These are phyloP conservation scores for Dioszegia aurantiaca DNA, from an alignment of 768 basidiomycete species.

Conservation along the genomic window DNA sequence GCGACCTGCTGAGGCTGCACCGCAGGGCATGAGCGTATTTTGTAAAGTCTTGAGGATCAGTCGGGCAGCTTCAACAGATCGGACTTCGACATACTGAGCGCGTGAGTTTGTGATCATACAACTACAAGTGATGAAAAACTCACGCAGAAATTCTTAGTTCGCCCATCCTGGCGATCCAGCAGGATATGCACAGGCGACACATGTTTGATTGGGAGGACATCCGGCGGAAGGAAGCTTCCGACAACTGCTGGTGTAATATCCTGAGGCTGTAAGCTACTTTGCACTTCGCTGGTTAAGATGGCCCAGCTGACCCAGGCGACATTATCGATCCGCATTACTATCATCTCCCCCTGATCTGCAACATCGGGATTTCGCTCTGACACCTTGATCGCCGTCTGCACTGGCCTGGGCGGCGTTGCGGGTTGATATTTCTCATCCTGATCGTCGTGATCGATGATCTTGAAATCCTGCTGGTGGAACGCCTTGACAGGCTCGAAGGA, in stretches of 20 bases:
- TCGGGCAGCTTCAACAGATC: constrained; percentile 28
- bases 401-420: not conserved
- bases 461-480: no score
- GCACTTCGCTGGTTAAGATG: not conserved
- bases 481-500: constrained; percentile 21
- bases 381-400: not conserved
- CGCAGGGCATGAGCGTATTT: constrained; percentile 39
- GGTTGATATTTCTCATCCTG: not conserved
- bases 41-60: constrained; percentile 35
- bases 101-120: constrained; percentile 14
- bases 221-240: constrained; percentile 29
- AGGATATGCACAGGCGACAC: constrained; percentile 41
- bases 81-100: constrained; percentile 41
- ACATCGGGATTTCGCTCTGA: not conserved
- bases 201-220: constrained; percentile 23
- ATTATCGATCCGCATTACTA: constrained; percentile 45
- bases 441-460: not conserved
- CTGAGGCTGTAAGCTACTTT: constrained; percentile 16
- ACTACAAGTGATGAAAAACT: constrained; percentile 18
- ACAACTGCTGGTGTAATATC: constrained; percentile 42
- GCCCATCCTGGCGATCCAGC: constrained; percentile 36
- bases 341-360: not conserved
- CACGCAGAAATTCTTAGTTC: constrained; percentile 44
- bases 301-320: constrained; percentile 40
- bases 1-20: constrained; percentile 19